A percentile compares a stretch with the other conserved stretches of the same genome.
Evolutionary conservation across 805 yeast genomes (phyloP).

Genomic region (Tetrapisispora phaffii): DNA sequence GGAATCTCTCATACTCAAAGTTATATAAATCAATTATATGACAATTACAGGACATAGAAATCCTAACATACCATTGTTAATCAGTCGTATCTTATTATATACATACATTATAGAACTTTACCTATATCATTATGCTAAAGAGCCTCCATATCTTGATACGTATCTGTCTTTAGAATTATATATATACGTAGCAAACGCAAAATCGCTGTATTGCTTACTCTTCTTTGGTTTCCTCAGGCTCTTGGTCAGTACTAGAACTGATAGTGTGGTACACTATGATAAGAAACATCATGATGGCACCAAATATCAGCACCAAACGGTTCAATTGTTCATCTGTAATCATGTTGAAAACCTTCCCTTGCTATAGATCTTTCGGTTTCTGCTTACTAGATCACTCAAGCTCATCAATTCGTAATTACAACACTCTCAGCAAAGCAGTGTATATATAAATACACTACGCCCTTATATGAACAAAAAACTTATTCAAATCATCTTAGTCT

Average conservation of each 20-base stretch:
- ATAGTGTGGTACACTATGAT: conserved; percentile 65
- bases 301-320: conserved; percentile 61
- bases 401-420: no score
- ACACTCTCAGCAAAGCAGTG: no score
- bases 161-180: background rate
- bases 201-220: background rate
- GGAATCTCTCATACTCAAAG: background rate
- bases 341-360: conserved; percentile 36
- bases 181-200: no score
- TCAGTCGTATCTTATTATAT: background rate
- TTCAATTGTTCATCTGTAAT: conserved; percentile 77
- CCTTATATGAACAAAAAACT: no score
- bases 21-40: background rate
- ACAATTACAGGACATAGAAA: background rate
- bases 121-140: background rate
- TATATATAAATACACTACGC: no score
- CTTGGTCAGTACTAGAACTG: conserved; percentile 33
- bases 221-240: background rate
- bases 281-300: conserved; percentile 59
- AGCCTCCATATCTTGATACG: background rate
- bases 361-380: background rate
- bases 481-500: no score
- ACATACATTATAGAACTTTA: background rate
- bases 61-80: background rate
- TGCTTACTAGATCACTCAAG: background rate